These are phyloP conservation scores for Rachicladosporium sp. DNA, from an alignment of 2,329 filamentous ascomycete genomes.

Conservation along the genomic window DNA sequence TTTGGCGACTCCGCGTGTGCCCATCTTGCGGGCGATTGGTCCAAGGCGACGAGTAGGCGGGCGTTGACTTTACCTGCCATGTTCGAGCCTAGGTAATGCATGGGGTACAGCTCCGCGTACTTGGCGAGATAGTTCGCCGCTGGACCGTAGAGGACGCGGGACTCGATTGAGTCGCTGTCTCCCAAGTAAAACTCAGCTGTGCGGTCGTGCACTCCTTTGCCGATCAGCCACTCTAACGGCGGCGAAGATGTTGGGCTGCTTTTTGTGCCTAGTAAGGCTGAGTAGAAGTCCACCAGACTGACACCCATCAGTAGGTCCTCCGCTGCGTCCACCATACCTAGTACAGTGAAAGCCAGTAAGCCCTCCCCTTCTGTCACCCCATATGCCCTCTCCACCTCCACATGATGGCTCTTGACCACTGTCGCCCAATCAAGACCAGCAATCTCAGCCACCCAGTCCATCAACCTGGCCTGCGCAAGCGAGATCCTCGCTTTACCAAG, in stretches of 20 bases:
- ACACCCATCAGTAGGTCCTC: constrained; percentile 49
- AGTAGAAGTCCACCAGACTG: constrained; percentile 46
- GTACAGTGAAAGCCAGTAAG: constrained; percentile 43
- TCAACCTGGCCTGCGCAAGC: constrained; percentile 46
- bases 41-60: constrained; percentile 35
- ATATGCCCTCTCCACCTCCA: constrained; percentile 37
- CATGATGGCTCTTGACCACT: constrained; percentile 38
- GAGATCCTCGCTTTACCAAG: constrained; percentile 42
- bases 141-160: constrained; percentile 41
- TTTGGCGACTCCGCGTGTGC: constrained; percentile 42
- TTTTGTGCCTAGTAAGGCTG: constrained; percentile 36
- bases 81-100: constrained; percentile 39
- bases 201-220: constrained; percentile 37
- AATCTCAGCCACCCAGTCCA: constrained; percentile 44
- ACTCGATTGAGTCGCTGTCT: constrained; percentile 37
- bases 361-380: constrained; percentile 23
- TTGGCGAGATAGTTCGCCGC: constrained; percentile 46
- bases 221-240: constrained; percentile 40
- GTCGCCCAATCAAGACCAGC: constrained; percentile 43
- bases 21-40: constrained; percentile 36
- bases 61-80: constrained; percentile 34
- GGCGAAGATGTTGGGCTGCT: constrained; percentile 8
- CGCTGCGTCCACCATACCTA: constrained; percentile 43
- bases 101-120: constrained; percentile 43
- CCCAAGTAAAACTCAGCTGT: constrained; percentile 38